These are phyloP conservation scores for Gremmenia infestans DNA, from an alignment of 2,329 filamentous ascomycete species.

Conservation along the genomic window DNA sequence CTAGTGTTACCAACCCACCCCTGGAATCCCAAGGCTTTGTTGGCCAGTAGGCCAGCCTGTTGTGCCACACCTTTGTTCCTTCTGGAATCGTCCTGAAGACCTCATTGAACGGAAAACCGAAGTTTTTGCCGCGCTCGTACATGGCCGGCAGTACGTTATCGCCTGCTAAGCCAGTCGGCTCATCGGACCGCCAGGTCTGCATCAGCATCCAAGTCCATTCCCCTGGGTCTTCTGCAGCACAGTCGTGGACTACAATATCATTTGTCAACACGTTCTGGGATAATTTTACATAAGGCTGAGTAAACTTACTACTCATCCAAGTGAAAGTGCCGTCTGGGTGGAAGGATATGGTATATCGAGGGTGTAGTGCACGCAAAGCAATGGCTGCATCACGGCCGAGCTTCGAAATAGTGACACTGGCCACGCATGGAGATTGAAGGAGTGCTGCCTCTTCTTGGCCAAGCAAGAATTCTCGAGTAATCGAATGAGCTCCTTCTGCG, in stretches of 20 bases:
- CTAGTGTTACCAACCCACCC: slow-evolving; percentile 41
- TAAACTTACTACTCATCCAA: slow-evolving; percentile 20
- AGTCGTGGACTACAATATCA: slow-evolving; percentile 33
- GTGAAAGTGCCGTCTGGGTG: slow-evolving; percentile 35
- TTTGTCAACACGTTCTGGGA: background rate
- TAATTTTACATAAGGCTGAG: background rate
- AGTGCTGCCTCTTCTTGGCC: slow-evolving; percentile 32
- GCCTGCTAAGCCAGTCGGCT: slow-evolving; percentile 10
- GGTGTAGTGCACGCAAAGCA: slow-evolving; percentile 48
- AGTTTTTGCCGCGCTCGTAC: slow-evolving; percentile 14
- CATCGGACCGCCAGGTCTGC: slow-evolving; percentile 20
- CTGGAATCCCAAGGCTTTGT: slow-evolving; percentile 38
- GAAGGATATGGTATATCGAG: slow-evolving; percentile 43
- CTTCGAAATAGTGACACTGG: slow-evolving; percentile 35
- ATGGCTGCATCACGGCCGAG: slow-evolving; percentile 44
- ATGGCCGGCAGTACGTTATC: slow-evolving; percentile 5
- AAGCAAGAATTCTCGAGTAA: slow-evolving; percentile 83
- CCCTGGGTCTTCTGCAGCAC: slow-evolving; percentile 19
- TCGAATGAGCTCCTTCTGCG: slow-evolving; percentile 88
- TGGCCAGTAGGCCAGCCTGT: slow-evolving; percentile 30
- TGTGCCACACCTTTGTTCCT: slow-evolving; percentile 11
- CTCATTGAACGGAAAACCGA: slow-evolving; percentile 20
- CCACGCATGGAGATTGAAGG: slow-evolving; percentile 34
- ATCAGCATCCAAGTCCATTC: slow-evolving; percentile 24
- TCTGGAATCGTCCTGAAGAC: slow-evolving; percentile 29